phyloP scores from a whole-genome alignment of 129 eudicot genomes.

The Sambucus nigra region DNA sequence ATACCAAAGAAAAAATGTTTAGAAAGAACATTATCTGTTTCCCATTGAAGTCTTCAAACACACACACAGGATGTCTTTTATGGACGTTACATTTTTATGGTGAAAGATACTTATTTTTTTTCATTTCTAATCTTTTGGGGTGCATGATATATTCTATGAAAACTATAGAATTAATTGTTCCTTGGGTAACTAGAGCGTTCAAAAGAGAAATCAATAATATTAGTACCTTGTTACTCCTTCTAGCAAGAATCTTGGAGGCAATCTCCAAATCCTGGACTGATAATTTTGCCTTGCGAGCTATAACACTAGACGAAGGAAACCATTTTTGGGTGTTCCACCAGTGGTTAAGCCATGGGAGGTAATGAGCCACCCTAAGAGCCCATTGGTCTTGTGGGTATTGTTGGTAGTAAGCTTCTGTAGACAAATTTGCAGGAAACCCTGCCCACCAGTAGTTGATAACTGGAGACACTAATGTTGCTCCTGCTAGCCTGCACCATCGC shows the following conservation, averaged over 20 bases:
- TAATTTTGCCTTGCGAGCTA: conserved; percentile 33
- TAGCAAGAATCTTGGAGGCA: conserved; percentile 7
- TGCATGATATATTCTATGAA: no score
- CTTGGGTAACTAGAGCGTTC: no score
- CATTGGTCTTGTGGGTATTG: conserved; percentile 52
- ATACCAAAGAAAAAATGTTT: no score
- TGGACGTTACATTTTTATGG: no score
- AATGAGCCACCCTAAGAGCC: conserved; percentile 55
- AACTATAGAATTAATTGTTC: no score
- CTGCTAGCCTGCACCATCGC: conserved; percentile 39
- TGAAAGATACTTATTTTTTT: no score
- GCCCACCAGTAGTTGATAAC: conserved; percentile 81
- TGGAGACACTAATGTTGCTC: conserved; percentile 64
- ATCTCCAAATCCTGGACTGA: conserved; percentile 38
- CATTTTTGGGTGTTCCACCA: conserved; percentile 77
- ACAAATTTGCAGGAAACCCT: conserved; percentile 38
- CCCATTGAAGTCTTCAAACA: no score
- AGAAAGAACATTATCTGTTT: no score
- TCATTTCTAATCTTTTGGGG: no score
- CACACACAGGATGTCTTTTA: no score
- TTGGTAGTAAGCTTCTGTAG: conserved; percentile 40
- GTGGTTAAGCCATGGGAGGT: conserved; percentile 53
- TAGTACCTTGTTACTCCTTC: background rate
- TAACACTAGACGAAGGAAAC: conserved; percentile 57
- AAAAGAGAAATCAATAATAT: no score